phyloP scores from a whole-genome alignment of 345 rosid species.

The Populus pruinosa region DNA sequence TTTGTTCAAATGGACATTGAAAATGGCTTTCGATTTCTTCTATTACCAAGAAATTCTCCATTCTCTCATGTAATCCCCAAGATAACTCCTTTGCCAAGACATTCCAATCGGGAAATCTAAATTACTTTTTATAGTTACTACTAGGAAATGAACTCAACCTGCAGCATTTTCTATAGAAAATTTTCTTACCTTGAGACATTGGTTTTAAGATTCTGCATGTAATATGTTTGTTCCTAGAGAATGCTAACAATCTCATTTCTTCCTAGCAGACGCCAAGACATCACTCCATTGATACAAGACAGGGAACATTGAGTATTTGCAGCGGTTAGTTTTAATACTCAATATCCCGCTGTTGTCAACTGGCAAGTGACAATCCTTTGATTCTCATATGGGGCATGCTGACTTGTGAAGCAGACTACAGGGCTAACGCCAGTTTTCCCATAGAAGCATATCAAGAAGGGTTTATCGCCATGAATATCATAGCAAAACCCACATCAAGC shows the following conservation, averaged over 20 bases:
- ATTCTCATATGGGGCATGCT: constrained; percentile 7
- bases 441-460: constrained; percentile 1
- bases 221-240: too few relatives aligned
- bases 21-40: neutral
- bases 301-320: constrained; percentile 7
- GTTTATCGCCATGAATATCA: neutral
- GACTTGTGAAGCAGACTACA: constrained; percentile 5
- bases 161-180: too few relatives aligned
- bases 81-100: too few relatives aligned
- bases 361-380: constrained; percentile 10
- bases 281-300: constrained; percentile 11
- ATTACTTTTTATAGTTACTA: neutral
- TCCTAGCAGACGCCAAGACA: neutral
- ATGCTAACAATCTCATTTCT: neutral
- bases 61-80: too few relatives aligned
- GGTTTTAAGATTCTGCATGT: too few relatives aligned
- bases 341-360: neutral
- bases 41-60: too few relatives aligned
- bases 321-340: neutral
- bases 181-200: too few relatives aligned
- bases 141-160: neutral
- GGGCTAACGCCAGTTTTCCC: neutral
- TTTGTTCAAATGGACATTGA: neutral
- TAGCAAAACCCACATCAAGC: neutral
- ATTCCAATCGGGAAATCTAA: too few relatives aligned